Conservation (phyloP, 2,329 filamentous ascomycete genomes). For the Ophiostoma sp. region DNA sequence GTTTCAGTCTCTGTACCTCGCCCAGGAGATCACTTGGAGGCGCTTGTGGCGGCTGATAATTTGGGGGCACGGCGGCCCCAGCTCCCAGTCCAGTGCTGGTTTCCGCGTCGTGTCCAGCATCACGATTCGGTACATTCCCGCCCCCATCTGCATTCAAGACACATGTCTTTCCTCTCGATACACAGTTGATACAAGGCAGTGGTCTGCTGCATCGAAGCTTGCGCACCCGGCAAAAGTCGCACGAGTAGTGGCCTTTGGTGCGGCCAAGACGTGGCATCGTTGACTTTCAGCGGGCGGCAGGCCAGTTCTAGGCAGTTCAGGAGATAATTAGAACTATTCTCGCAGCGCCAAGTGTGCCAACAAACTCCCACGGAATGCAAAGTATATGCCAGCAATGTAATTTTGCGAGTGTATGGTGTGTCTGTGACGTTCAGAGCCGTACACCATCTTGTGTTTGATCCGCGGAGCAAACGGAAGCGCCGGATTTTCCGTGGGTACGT, state of each 20-base stretch:
- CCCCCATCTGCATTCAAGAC: conserved; percentile 1
- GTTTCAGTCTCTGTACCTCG: conserved; percentile 17
- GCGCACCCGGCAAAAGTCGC: conserved; percentile 22
- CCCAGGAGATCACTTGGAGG: conserved; percentile 3
- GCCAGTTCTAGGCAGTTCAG: not conserved
- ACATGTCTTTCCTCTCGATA: conserved; percentile 21
- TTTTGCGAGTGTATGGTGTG: not conserved
- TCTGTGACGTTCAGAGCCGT: not conserved
- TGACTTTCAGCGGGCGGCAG: not conserved
- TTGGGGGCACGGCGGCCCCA: not conserved
- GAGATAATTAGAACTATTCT: not conserved
- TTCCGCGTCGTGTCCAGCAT: not conserved
- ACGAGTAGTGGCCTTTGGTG: conserved; percentile 22
- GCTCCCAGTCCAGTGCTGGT: not conserved
- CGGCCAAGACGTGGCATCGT: conserved; percentile 14
- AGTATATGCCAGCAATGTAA: not conserved
- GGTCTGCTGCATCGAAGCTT: conserved; percentile 23
- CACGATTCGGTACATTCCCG: not conserved
- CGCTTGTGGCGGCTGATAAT: not conserved
- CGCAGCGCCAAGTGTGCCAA: not conserved
- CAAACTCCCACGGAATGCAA: not conserved
- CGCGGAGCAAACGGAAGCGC: not conserved
- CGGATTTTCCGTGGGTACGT: not conserved
- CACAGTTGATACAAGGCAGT: conserved; percentile 23
- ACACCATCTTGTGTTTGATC: not conserved